phyloP scores from a whole-genome alignment of 164 flowering plant species.

The Vitis vinifera region DNA sequence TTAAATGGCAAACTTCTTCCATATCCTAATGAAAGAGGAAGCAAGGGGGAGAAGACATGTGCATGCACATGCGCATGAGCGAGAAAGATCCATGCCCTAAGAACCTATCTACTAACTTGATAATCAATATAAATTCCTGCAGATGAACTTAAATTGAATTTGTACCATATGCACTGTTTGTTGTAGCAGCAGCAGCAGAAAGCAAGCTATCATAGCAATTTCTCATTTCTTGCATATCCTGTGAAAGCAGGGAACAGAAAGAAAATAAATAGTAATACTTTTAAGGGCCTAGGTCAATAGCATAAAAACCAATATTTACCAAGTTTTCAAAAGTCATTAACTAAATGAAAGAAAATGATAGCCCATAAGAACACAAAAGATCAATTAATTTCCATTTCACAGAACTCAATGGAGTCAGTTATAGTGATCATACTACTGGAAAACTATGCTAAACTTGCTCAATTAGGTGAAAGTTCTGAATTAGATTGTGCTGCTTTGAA shows the following conservation, averaged over 20 bases:
- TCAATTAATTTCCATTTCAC: too few relatives aligned
- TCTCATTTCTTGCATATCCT: constrained; percentile 94
- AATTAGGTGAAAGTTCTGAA: too few relatives aligned
- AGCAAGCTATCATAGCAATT: constrained; percentile 89
- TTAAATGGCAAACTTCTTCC: neutral
- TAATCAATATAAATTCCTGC: neutral
- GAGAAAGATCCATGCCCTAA: neutral
- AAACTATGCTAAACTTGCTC: too few relatives aligned
- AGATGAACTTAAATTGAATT: neutral
- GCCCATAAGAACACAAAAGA: too few relatives aligned
- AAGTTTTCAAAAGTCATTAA: too few relatives aligned
- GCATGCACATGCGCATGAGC: neutral
- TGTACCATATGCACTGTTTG: constrained; percentile 89
- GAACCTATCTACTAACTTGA: neutral
- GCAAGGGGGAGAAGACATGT: too few relatives aligned
- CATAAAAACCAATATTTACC: neutral
- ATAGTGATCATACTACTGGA: too few relatives aligned
- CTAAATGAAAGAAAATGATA: too few relatives aligned
- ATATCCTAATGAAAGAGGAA: too few relatives aligned
- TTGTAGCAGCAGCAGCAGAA: constrained; percentile 90
- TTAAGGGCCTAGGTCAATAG: neutral
- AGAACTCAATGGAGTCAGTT: too few relatives aligned
- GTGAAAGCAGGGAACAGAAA: constrained; percentile 16
- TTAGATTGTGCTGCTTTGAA: too few relatives aligned
- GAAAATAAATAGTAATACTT: neutral